Evolutionary conservation across 1,284 basidiomycete species (phyloP).

Genomic region (Chiua sp.): DNA sequence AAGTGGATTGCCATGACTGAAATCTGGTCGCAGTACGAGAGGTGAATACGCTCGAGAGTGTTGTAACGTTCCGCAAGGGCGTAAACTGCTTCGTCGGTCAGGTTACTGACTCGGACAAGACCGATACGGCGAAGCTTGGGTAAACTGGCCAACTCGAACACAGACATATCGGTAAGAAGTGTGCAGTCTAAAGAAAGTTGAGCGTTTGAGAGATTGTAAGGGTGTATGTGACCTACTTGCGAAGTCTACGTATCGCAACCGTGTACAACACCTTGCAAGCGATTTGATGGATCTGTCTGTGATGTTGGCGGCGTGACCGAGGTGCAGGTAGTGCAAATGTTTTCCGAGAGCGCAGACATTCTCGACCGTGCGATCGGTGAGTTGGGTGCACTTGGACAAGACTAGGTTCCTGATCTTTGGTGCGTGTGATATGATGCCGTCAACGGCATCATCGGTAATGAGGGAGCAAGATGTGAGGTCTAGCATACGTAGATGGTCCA

Average conservation of each 20-base stretch:
- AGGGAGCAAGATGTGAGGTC: constrained; percentile 88
- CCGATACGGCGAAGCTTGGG: constrained; percentile 95
- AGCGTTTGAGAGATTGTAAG: constrained; percentile 2
- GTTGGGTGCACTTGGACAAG: constrained; percentile 85
- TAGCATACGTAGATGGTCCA: constrained; percentile 88
- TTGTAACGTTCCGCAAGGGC: constrained; percentile 82
- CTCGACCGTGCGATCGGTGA: constrained; percentile 89
- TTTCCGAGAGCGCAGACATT: constrained; percentile 90
- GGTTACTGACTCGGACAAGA: constrained; percentile 89
- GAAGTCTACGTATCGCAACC: constrained; percentile 96
- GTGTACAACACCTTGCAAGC: constrained; percentile 87
- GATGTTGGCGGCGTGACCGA: constrained; percentile 90
- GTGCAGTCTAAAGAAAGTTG: constrained; percentile 69
- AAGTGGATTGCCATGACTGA: constrained; percentile 92
- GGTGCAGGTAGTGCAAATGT: constrained; percentile 93
- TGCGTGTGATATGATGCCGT: constrained; percentile 88
- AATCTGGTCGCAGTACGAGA: constrained; percentile 98
- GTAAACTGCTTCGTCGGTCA: constrained; percentile 95
- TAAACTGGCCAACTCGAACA: constrained; percentile 88
- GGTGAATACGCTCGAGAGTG: constrained; percentile 93
- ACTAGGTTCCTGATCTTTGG: constrained; percentile 93
- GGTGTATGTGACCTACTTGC: constrained; percentile 71
- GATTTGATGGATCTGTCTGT: constrained; percentile 90
- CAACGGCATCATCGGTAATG: constrained; percentile 89
- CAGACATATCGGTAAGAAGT: constrained; percentile 90